Conservation (phyloP, 1,284 basidiomycete genomes). For the Wolfiporia cocos region DNA sequence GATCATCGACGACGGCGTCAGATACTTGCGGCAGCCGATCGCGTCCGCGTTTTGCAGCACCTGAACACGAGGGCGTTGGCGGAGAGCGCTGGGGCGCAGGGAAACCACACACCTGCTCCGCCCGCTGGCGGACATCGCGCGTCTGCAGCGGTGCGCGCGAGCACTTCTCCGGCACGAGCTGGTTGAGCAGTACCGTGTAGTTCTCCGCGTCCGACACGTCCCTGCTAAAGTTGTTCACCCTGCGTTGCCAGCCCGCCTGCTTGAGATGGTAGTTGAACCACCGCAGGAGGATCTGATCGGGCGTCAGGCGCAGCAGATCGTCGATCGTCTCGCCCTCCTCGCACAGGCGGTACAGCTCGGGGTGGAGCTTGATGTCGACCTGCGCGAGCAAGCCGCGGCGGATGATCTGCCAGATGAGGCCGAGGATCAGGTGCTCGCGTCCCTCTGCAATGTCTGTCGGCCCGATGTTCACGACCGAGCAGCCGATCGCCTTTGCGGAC, state of each 20-base stretch:
- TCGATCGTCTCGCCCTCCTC: constrained; percentile 97
- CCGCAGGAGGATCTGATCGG: constrained; percentile 92
- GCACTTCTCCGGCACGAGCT: constrained; percentile 91
- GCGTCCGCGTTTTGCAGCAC: constrained; percentile 90
- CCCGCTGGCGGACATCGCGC: constrained; percentile 74
- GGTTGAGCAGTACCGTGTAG: constrained; percentile 93
- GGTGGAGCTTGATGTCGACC: constrained; percentile 97
- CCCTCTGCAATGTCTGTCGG: constrained; percentile 91
- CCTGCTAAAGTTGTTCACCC: constrained; percentile 96
- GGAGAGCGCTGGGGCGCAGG: neutral
- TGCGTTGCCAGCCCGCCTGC: constrained; percentile 87
- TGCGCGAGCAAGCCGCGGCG: constrained; percentile 89
- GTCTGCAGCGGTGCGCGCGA: constrained; percentile 92
- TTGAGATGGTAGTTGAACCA: constrained; percentile 99
- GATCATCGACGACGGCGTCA: constrained; percentile 88
- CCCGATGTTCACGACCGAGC: constrained; percentile 98
- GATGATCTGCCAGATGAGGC: constrained; percentile 98
- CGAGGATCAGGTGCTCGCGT: constrained; percentile 95
- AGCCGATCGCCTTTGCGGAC: constrained; percentile 94
- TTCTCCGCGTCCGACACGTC: constrained; percentile 96
- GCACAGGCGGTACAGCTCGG: constrained; percentile 91
- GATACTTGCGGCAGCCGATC: constrained; percentile 95
- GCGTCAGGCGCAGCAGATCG: constrained; percentile 88
- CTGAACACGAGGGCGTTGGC: constrained; percentile 23
- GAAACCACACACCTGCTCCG: constrained; percentile 60